Evolutionary conservation across 2,329 filamentous ascomycete species (phyloP).

Genomic region (Beauveria scarabaeidicola): DNA sequence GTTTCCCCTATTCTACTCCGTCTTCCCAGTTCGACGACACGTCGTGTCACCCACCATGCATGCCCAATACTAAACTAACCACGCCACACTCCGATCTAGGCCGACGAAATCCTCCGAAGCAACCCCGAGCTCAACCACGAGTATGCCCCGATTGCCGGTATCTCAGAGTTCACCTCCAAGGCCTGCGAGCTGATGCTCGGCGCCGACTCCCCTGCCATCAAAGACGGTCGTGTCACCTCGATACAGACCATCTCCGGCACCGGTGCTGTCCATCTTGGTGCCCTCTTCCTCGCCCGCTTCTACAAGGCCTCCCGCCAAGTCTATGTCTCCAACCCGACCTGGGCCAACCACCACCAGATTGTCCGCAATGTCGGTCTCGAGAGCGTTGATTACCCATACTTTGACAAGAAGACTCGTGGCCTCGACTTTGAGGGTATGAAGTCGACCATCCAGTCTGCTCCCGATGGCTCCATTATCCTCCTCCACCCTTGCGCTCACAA

Average conservation of each 20-base stretch:
- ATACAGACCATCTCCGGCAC: slow-evolving; percentile 96
- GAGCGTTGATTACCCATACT: slow-evolving; percentile 86
- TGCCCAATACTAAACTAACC: background rate
- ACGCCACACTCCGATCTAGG: slow-evolving; percentile 43
- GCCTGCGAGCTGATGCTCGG: slow-evolving; percentile 88
- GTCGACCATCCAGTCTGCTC: slow-evolving; percentile 57
- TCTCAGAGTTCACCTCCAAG: slow-evolving; percentile 76
- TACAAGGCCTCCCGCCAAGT: slow-evolving; percentile 66
- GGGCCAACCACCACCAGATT: slow-evolving; percentile 99
- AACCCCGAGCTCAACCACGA: slow-evolving; percentile 94
- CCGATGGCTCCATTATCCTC: slow-evolving; percentile 75
- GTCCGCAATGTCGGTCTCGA: slow-evolving; percentile 81
- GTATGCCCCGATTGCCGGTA: slow-evolving; percentile 92
- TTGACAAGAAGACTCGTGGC: slow-evolving; percentile 77
- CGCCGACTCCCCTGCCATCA: slow-evolving; percentile 67
- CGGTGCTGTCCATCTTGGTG: slow-evolving; percentile 87
- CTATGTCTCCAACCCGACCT: slow-evolving; percentile 92
- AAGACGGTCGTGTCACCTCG: slow-evolving; percentile 71
- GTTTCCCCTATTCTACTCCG: background rate
- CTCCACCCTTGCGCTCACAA: slow-evolving; percentile 97
- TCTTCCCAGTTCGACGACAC: background rate
- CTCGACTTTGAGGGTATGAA: slow-evolving; percentile 91
- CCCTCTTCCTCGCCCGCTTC: slow-evolving; percentile 89
- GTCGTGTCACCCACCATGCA: background rate
- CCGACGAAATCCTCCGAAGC: slow-evolving; percentile 78